Evolutionary conservation across 139 green algal species (phyloP).

Genomic region (Micractinium conductrix): DNA sequence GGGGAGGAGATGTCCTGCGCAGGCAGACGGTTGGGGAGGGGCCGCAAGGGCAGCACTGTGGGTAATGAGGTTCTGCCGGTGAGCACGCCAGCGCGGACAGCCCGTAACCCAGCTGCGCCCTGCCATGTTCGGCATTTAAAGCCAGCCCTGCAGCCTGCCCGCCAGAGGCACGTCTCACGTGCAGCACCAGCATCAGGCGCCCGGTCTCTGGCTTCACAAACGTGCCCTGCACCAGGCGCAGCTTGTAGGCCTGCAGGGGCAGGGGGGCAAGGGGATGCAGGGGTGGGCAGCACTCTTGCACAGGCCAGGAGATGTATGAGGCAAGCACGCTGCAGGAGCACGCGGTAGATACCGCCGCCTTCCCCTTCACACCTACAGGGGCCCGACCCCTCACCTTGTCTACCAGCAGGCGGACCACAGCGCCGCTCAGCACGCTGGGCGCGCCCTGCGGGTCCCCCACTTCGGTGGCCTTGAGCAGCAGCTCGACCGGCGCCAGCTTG

Average conservation of each 20-base stretch:
- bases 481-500: constrained; percentile 7
- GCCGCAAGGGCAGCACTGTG: too few species aligned
- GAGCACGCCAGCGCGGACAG: too few species aligned
- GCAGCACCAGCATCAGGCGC: constrained; percentile 31
- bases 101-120: too few species aligned
- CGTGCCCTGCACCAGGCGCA: constrained; percentile 1
- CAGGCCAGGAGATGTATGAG: too few species aligned
- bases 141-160: too few species aligned
- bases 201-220: constrained; percentile 10
- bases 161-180: too few species aligned
- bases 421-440: constrained; percentile 20
- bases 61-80: too few species aligned
- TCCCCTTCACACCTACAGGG: too few species aligned
- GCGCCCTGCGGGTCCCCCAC: neutral
- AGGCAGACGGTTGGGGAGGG: neutral
- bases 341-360: too few species aligned
- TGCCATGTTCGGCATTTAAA: too few species aligned
- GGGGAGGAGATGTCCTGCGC: constrained; percentile 21
- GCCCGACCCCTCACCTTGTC: too few species aligned
- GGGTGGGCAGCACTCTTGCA: neutral
- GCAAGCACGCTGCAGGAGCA: too few species aligned
- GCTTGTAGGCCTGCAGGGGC: constrained; percentile 11
- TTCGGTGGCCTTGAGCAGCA: constrained; percentile 8
- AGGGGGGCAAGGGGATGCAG: neutral
- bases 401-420: constrained; percentile 24